phyloP scores from a whole-genome alignment of 306 rosid species.

The Trichosanthes truncata region DNA sequence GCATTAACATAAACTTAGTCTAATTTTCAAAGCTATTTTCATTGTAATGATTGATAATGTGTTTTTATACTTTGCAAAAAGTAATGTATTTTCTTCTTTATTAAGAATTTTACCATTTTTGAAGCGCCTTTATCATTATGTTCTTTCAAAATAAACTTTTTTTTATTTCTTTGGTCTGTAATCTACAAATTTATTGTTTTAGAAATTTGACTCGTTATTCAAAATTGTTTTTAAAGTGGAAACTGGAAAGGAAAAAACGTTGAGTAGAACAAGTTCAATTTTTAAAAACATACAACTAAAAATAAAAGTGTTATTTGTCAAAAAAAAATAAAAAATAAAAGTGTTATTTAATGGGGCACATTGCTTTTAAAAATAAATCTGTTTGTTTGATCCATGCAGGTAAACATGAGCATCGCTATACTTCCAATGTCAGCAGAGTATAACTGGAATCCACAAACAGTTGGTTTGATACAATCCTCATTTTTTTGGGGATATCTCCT shows the following conservation, averaged over 20 bases:
- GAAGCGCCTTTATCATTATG: neutral
- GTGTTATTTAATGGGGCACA: neutral
- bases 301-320: neutral
- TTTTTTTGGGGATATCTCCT: conserved; percentile 99
- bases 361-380: neutral
- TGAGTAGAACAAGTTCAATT: neutral
- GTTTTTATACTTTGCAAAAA: neutral
- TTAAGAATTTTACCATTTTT: neutral
- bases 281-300: neutral
- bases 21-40: neutral
- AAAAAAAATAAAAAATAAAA: neutral
- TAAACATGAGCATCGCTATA: conserved; percentile 98
- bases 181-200: neutral
- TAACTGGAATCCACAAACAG: conserved; percentile 82
- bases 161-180: neutral
- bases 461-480: conserved; percentile 92
- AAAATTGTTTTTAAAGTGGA: neutral
- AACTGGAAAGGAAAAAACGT: neutral
- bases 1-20: neutral
- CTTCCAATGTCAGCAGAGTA: conserved; percentile 98
- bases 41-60: neutral
- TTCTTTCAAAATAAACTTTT: neutral
- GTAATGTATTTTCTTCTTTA: neutral
- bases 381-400: conserved; percentile 34
- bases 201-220: neutral